Evolutionary conservation across 768 basidiomycete genomes (phyloP).

Genomic region (Trichaptum fuscoviolaceum): DNA sequence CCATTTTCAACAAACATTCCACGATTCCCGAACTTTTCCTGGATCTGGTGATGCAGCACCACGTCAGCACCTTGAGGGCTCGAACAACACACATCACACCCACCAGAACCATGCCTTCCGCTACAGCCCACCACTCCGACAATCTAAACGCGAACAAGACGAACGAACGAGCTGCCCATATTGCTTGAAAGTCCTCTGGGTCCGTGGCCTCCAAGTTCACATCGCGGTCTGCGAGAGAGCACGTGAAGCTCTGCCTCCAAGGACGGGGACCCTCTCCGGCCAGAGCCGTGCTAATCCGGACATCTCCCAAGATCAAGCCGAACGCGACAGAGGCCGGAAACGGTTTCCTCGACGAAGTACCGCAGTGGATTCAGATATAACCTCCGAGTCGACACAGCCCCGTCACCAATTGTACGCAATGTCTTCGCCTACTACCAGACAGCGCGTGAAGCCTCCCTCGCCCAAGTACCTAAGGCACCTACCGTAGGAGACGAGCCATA

Average conservation of each 20-base stretch:
- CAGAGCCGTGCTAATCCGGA: background rate
- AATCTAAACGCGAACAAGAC: background rate
- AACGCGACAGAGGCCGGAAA: background rate
- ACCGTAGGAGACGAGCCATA: background rate
- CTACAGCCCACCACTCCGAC: background rate
- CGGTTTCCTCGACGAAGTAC: background rate
- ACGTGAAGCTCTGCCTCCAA: background rate
- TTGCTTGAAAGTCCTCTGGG: background rate
- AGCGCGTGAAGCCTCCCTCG: background rate
- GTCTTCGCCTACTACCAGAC: background rate
- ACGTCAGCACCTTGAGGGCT: background rate
- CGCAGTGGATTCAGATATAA: background rate
- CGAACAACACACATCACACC: background rate
- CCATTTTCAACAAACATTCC: background rate
- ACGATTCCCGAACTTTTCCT: background rate
- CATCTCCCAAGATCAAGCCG: background rate
- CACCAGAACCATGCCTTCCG: background rate
- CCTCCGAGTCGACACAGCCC: background rate
- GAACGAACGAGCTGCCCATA: background rate
- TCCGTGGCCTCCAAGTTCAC: background rate
- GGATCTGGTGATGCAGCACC: background rate
- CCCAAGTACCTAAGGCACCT: background rate
- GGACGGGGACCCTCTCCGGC: background rate
- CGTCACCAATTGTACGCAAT: background rate
- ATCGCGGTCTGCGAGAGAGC: background rate